These are phyloP conservation scores for Nakazawaea laoshanensis DNA, from an alignment of 805 yeast species.

Conservation along the genomic window DNA sequence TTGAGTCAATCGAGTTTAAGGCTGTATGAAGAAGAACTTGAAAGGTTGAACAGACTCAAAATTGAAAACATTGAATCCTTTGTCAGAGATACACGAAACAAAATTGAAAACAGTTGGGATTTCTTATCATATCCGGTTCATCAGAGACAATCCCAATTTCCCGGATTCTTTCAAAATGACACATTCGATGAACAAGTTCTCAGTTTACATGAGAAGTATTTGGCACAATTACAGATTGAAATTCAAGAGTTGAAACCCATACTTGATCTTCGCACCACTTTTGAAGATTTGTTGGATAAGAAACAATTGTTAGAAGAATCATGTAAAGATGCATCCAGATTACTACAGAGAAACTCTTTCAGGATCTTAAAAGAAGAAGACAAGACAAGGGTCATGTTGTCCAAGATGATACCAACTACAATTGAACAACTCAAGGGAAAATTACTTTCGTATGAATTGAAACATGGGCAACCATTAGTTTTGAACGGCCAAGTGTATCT, in stretches of 20 bases:
- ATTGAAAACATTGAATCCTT: constrained; percentile 59
- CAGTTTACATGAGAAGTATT: constrained; percentile 56
- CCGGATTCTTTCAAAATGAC: constrained; percentile 27
- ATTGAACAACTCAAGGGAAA: constrained; percentile 40
- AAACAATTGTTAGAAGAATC: constrained; percentile 58
- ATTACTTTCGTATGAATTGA: constrained; percentile 38
- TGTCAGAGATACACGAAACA: constrained; percentile 50
- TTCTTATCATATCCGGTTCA: constrained; percentile 47
- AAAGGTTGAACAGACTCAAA: constrained; percentile 51
- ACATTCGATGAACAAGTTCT: constrained; percentile 53
- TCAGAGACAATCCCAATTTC: constrained; percentile 40
- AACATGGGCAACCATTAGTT: constrained; percentile 27
- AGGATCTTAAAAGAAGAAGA: constrained; percentile 77
- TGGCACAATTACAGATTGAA: constrained; percentile 40
- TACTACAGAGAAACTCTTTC: constrained; percentile 68
- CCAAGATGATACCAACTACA: constrained; percentile 61
- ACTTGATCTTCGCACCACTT: constrained; percentile 43
- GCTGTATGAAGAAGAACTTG: constrained; percentile 46
- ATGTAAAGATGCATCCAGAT: constrained; percentile 71
- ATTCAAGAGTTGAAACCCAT: constrained; percentile 45
- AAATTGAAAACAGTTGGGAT: constrained; percentile 57
- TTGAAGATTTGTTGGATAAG: constrained; percentile 50
- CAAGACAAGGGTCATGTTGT: constrained; percentile 56
- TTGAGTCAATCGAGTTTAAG: constrained; percentile 39
- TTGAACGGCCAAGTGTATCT: constrained; percentile 43